Percentiles rank a stretch among this genome's conserved stretches.
Conservation (phyloP, 441 rosid genomes). For the Gossypium schwendimanii region DNA sequence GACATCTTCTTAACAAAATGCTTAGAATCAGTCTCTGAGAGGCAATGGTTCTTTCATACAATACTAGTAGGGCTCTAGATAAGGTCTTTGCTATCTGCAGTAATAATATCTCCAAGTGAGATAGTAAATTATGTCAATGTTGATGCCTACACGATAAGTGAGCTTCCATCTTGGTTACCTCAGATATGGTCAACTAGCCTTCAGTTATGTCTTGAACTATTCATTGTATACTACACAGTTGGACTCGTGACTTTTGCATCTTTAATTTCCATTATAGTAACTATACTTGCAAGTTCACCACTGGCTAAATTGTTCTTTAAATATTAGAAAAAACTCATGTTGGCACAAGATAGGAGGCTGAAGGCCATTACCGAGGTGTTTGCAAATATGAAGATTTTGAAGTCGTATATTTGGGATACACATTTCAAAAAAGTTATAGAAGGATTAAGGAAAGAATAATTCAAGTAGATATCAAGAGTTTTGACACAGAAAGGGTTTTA, state of each 20-base stretch:
- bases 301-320: slow-evolving; percentile 24
- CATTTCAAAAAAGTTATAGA: slow-evolving; percentile 39
- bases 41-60: background rate
- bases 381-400: slow-evolving; percentile 49
- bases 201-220: slow-evolving; percentile 34
- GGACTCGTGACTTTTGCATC: slow-evolving; percentile 37
- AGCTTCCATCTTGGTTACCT: slow-evolving; percentile 48
- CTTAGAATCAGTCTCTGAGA: too few species aligned
- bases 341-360: slow-evolving; percentile 33
- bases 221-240: slow-evolving; percentile 30
- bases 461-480: slow-evolving; percentile 20
- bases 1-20: too few species aligned
- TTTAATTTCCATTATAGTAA: slow-evolving; percentile 15
- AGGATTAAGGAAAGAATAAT: slow-evolving; percentile 33
- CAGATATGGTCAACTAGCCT: slow-evolving; percentile 43
- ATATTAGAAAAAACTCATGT: slow-evolving; percentile 32
- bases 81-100: slow-evolving; percentile 33
- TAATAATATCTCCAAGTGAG: slow-evolving; percentile 36
- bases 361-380: slow-evolving; percentile 37
- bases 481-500: slow-evolving; percentile 23
- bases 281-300: slow-evolving; percentile 25
- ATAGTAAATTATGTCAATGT: slow-evolving; percentile 34
- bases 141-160: slow-evolving; percentile 43
- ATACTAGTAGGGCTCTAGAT: slow-evolving; percentile 30
- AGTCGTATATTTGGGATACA: slow-evolving; percentile 55